A percentile compares a stretch with the other conserved stretches of the same genome.
These are phyloP conservation scores for Oehlia diaphana DNA, from an alignment of 192 early-diverging fungal species.

Conservation along the genomic window DNA sequence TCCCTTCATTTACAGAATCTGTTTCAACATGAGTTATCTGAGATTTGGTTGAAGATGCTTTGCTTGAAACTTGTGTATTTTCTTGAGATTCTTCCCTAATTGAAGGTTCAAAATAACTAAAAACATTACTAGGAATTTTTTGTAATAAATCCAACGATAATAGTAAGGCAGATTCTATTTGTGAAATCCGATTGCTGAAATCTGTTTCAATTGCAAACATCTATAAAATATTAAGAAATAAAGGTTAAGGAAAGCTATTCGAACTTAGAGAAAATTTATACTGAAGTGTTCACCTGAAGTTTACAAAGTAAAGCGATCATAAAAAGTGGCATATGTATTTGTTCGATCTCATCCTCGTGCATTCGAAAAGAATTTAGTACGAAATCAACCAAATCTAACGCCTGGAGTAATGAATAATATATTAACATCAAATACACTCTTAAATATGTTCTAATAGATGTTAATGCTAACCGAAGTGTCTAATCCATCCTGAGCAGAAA, in stretches of 20 bases:
- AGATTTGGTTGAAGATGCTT: constrained; percentile 32
- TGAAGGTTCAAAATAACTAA: constrained; percentile 23
- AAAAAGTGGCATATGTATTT: constrained; percentile 81
- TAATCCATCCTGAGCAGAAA: constrained; percentile 36
- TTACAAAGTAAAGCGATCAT: constrained; percentile 57
- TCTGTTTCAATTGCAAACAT: constrained; percentile 18
- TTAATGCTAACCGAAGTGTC: constrained; percentile 29
- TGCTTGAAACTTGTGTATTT: constrained; percentile 28
- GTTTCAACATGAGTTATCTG: constrained; percentile 27
- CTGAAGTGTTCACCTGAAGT: constrained; percentile 43
- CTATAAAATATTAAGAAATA: not conserved
- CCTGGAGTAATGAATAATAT: constrained; percentile 33
- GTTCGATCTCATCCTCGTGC: constrained; percentile 79
- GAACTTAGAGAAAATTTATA: not conserved
- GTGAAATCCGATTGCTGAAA: constrained; percentile 23
- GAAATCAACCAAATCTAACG: constrained; percentile 67
- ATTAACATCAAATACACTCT: not conserved
- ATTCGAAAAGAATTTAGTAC: constrained; percentile 73
- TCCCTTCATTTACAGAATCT: constrained; percentile 40
- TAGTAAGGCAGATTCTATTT: constrained; percentile 34
- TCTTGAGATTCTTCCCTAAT: not conserved
- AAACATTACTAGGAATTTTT: constrained; percentile 37
- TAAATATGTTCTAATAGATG: not conserved
- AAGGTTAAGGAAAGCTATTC: not conserved
- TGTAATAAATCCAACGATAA: constrained; percentile 37